These are phyloP conservation scores for Conoideocrella luteorostrata DNA, from an alignment of 2,329 filamentous ascomycete species.

Conservation along the genomic window DNA sequence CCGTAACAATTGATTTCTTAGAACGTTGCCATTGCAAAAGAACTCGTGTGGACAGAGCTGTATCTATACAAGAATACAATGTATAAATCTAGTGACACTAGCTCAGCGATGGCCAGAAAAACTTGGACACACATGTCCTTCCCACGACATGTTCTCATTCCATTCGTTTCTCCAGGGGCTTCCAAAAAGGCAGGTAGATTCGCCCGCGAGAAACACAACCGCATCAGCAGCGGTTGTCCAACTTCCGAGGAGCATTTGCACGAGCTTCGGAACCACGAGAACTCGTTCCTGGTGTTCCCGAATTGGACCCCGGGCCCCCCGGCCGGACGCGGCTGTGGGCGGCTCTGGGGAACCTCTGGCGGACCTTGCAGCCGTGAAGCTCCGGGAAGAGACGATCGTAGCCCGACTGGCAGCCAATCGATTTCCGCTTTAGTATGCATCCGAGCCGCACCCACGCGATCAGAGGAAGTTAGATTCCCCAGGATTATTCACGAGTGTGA, in stretches of 20 bases:
- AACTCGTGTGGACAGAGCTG: no score
- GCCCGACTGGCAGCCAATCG: background rate
- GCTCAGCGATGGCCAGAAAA: no score
- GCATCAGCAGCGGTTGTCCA: no score
- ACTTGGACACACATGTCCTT: no score
- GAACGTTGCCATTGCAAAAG: no score
- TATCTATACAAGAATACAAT: no score
- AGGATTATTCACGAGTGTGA: background rate
- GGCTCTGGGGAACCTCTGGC: constrained; percentile 8
- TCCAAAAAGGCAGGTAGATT: no score
- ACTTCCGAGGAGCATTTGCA: background rate
- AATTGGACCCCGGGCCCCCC: background rate
- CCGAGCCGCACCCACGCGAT: constrained; percentile 1
- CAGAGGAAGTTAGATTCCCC: background rate
- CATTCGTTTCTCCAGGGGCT: no score
- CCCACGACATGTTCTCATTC: no score
- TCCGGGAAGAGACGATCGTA: constrained; percentile 5
- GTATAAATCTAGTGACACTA: no score
- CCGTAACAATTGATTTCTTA: no score
- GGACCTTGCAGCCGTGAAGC: constrained; percentile 11
- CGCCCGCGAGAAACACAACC: no score
- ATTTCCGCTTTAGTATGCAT: background rate
- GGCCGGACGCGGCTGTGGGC: constrained; percentile 7
- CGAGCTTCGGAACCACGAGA: constrained; percentile 5
- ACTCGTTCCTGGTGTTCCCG: constrained; percentile 7